Evolutionary conservation across 768 basidiomycete species (phyloP).

Genomic region (Pluteus cervinus): DNA sequence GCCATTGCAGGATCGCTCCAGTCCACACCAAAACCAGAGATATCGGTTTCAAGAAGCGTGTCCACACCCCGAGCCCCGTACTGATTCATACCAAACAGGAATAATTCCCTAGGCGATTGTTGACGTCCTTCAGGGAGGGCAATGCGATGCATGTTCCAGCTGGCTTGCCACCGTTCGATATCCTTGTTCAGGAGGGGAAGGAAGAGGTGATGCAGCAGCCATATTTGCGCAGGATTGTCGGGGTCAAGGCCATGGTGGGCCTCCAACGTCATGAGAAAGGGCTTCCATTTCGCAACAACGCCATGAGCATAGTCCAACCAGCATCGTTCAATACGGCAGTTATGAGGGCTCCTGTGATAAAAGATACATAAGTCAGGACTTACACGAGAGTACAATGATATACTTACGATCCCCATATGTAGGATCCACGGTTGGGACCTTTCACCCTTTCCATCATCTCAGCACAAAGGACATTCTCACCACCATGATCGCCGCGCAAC

Average conservation of each 20-base stretch:
- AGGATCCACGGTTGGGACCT: conserved; percentile 16
- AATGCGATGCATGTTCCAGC: conserved; percentile 25
- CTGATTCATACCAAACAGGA: conserved; percentile 12
- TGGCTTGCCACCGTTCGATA: conserved; percentile 13
- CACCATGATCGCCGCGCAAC: conserved; percentile 22
- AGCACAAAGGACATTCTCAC: conserved; percentile 19
- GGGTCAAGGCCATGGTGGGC: conserved; percentile 16
- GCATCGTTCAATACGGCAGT: conserved; percentile 24
- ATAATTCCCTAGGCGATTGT: conserved; percentile 12
- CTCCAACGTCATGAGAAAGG: conserved; percentile 24
- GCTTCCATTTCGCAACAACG: conserved; percentile 27
- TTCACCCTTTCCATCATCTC: conserved; percentile 13
- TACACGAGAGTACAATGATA: neutral
- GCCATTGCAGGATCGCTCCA: conserved; percentile 7
- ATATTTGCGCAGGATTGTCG: conserved; percentile 20
- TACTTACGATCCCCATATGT: conserved; percentile 21
- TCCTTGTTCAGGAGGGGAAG: conserved; percentile 20
- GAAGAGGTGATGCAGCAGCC: conserved; percentile 30
- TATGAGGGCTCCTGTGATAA: conserved; percentile 13
- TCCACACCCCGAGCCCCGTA: conserved; percentile 12
- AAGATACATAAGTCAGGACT: neutral
- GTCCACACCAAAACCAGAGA: conserved; percentile 8
- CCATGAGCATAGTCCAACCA: conserved; percentile 28
- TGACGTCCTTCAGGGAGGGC: conserved; percentile 6
- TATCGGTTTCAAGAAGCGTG: conserved; percentile 2